Percentiles rank a stretch among this genome's conserved stretches.
phyloP scores from a whole-genome alignment of 441 rosid genomes.

The Manihot esculenta region DNA sequence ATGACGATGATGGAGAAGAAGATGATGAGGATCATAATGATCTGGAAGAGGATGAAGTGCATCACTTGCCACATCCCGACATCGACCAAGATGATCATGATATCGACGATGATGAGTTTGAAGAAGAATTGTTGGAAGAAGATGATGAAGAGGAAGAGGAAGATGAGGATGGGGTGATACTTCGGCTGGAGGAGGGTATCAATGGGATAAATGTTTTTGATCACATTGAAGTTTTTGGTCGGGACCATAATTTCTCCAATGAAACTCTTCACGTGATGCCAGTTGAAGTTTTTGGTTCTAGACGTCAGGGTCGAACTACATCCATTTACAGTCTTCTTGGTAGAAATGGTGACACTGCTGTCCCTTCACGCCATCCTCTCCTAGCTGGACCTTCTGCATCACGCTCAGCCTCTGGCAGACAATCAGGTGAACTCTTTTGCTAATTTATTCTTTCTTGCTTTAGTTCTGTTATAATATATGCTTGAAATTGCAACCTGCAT shows the following conservation, averaged over 20 bases:
- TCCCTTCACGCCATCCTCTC: conserved; percentile 89
- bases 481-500: not conserved
- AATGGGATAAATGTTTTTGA: conserved; percentile 96
- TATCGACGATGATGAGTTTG: conserved; percentile 91
- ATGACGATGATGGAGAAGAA: conserved; percentile 65
- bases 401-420: conserved; percentile 48
- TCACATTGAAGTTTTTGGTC: conserved; percentile 89
- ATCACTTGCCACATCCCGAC: conserved; percentile 89
- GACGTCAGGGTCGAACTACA: conserved; percentile 95
- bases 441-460: not conserved
- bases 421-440: conserved; percentile 50
- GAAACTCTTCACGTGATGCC: conserved; percentile 98
- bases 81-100: conserved; percentile 99
- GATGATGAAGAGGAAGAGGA: conserved; percentile 96
- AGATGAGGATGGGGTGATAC: conserved; percentile 91
- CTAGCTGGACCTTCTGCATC: conserved; percentile 63
- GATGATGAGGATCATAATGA: conserved; percentile 84
- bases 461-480: conserved; percentile 8
- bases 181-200: conserved; percentile 89
- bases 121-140: conserved; percentile 95
- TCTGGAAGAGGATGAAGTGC: conserved; percentile 85
- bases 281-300: conserved; percentile 95
- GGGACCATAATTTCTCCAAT: conserved; percentile 82
- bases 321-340: conserved; percentile 97
- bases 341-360: conserved; percentile 64